Percentiles rank a stretch among this genome's conserved stretches.
These are phyloP conservation scores for Platismatia glauca DNA, from an alignment of 495 filamentous ascomycete species.

Conservation along the genomic window DNA sequence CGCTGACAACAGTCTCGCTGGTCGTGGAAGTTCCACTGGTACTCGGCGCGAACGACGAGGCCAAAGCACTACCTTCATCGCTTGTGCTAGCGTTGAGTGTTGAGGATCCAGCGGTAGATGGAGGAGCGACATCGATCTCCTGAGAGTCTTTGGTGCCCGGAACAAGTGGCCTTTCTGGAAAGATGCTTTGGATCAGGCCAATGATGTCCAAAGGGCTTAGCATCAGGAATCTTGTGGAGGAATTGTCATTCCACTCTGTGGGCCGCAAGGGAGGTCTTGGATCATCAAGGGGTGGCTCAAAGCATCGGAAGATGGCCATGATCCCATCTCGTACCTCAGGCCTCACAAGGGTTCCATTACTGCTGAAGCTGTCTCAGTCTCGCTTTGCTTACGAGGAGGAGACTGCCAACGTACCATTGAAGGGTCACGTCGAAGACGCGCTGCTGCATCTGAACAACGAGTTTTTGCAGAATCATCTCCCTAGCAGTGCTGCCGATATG, in stretches of 20 bases:
- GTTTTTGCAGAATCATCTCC: constrained; percentile 76
- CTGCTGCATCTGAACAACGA: constrained; percentile 68
- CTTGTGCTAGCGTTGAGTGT: constrained; percentile 15
- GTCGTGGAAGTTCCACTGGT: constrained; percentile 43
- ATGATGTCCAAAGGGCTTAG: constrained; percentile 64
- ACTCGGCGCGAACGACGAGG: constrained; percentile 13
- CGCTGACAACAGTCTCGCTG: constrained; percentile 45
- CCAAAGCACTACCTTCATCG: constrained; percentile 7
- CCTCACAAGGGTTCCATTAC: constrained; percentile 19
- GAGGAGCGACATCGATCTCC: constrained; percentile 46
- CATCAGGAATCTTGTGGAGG: constrained; percentile 37
- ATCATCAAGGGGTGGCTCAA: constrained; percentile 27
- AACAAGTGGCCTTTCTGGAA: constrained; percentile 51
- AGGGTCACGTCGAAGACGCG: constrained; percentile 48
- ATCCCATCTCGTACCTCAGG: constrained; percentile 20
- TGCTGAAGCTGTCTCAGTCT: constrained; percentile 2
- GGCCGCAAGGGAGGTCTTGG: neutral
- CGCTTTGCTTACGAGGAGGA: neutral
- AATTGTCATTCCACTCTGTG: neutral
- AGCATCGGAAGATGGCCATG: constrained; percentile 17
- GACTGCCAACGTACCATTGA: constrained; percentile 36
- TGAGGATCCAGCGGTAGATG: constrained; percentile 38
- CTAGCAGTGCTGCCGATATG: constrained; percentile 85
- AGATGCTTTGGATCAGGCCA: constrained; percentile 62
- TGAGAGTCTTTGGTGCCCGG: constrained; percentile 39